Evolutionary conservation across 2,329 filamentous ascomycete species (phyloP).

Genomic region (Phyllachora maydis): DNA sequence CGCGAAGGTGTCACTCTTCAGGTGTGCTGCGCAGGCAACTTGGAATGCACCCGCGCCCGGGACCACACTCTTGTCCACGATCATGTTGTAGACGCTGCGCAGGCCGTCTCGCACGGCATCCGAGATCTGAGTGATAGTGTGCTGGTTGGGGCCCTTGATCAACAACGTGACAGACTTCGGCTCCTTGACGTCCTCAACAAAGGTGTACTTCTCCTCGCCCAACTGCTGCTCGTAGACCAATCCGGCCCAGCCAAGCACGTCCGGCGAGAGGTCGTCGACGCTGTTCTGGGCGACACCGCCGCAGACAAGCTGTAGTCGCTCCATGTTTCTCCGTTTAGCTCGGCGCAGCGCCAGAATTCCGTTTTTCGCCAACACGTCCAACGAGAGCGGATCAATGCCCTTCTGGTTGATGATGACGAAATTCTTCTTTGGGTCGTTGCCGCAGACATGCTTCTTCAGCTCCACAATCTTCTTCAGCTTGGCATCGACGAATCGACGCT

Average conservation of each 20-base stretch:
- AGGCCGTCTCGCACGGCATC: conserved; percentile 91
- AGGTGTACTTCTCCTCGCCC: conserved; percentile 98
- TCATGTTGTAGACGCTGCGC: conserved; percentile 96
- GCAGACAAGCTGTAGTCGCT: conserved; percentile 85
- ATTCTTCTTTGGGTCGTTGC: conserved; percentile 77
- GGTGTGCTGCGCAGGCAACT: conserved; percentile 71
- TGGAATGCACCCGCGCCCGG: conserved; percentile 93
- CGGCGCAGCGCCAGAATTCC: conserved; percentile 85
- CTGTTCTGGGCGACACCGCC: conserved; percentile 88
- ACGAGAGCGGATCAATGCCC: conserved; percentile 87
- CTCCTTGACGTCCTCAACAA: conserved; percentile 96
- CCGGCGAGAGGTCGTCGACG: conserved; percentile 76
- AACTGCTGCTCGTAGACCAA: conserved; percentile 93
- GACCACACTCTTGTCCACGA: conserved; percentile 91
- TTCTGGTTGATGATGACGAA: conserved; percentile 99
- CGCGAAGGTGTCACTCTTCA: conserved; percentile 69
- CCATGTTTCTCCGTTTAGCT: conserved; percentile 98
- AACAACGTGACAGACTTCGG: conserved; percentile 93
- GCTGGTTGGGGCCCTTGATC: conserved; percentile 93
- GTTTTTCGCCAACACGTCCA: conserved; percentile 95
- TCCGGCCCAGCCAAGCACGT: conserved; percentile 87
- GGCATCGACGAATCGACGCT: conserved; percentile 85
- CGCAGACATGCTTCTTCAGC: conserved; percentile 93
- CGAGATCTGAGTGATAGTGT: conserved; percentile 92
- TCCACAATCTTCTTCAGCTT: conserved; percentile 97